Conservation (phyloP, 2,329 filamentous ascomycete species). For the Fusarium equiseti region DNA sequence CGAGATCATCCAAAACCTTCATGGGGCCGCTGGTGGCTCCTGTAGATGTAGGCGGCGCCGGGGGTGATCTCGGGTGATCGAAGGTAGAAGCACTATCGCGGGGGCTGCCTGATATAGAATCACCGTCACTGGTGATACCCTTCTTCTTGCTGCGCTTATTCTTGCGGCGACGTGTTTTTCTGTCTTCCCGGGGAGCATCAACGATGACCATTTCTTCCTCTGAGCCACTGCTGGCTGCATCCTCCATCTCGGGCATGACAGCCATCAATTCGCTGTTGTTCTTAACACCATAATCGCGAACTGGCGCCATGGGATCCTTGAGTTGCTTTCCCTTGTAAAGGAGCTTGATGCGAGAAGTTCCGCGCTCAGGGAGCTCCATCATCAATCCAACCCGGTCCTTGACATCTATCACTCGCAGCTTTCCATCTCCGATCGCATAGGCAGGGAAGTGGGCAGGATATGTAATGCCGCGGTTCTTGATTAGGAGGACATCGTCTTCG, state of each 20-base stretch:
- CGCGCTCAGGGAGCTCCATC: slow-evolving; percentile 69
- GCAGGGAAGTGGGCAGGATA: slow-evolving; percentile 80
- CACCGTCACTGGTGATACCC: slow-evolving; percentile 51
- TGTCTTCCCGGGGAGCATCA: slow-evolving; percentile 55
- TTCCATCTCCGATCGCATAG: slow-evolving; percentile 80
- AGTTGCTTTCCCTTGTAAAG: slow-evolving; percentile 80
- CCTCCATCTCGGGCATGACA: slow-evolving; percentile 56
- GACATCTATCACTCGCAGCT: slow-evolving; percentile 74
- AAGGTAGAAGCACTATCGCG: slow-evolving; percentile 59
- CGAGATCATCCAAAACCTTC: slow-evolving; percentile 75
- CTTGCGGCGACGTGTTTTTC: slow-evolving; percentile 56
- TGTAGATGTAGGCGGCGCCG: slow-evolving; percentile 37
- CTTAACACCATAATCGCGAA: slow-evolving; percentile 72
- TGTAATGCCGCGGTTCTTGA: slow-evolving; percentile 74
- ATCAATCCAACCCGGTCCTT: slow-evolving; percentile 75
- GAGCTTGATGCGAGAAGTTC: slow-evolving; percentile 70
- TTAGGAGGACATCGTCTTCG: slow-evolving; percentile 77
- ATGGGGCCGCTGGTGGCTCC: slow-evolving; percentile 52
- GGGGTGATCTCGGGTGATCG: slow-evolving; percentile 47
- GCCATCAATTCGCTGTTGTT: slow-evolving; percentile 70
- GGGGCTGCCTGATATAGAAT: slow-evolving; percentile 56
- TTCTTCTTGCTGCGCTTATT: slow-evolving; percentile 57
- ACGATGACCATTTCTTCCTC: slow-evolving; percentile 60
- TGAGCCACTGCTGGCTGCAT: slow-evolving; percentile 53
- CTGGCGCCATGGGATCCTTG: slow-evolving; percentile 70